Percentiles rank a stretch among this genome's conserved stretches.
These are phyloP conservation scores for Cupressus sempervirens DNA, from an alignment of 75 land plant genomes.

Conservation along the genomic window DNA sequence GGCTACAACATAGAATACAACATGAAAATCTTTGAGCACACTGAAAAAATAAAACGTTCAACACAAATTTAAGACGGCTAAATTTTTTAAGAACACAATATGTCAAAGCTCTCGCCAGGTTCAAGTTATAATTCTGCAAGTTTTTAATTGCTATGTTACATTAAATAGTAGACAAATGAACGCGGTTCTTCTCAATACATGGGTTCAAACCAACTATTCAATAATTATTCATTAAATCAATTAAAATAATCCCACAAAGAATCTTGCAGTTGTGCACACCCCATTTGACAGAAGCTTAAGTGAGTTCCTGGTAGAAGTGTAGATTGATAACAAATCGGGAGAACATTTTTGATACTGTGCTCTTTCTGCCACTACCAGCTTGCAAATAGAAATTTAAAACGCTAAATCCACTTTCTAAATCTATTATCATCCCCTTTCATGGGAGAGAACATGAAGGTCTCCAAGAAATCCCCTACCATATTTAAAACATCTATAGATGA, in stretches of 20 bases:
- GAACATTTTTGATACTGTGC: neutral
- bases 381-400: neutral
- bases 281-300: neutral
- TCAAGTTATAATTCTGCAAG: neutral
- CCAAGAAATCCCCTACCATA: too few relatives aligned
- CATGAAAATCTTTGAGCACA: neutral
- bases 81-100: neutral
- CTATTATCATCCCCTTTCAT: neutral
- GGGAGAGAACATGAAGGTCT: too few relatives aligned
- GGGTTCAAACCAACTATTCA: neutral
- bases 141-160: neutral
- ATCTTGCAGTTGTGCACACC: neutral
- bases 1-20: slow-evolving; percentile 18
- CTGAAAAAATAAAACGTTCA: neutral
- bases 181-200: neutral
- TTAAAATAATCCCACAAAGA: neutral
- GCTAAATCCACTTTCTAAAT: neutral
- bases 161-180: neutral
- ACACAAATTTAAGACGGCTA: neutral
- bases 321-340: neutral
- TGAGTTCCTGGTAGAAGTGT: neutral
- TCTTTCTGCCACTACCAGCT: neutral
- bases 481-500: too few relatives aligned
- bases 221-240: neutral
- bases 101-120: neutral